Conservation (phyloP, 1,139 yeast species). For the Tardiomyces digboiensis region DNA sequence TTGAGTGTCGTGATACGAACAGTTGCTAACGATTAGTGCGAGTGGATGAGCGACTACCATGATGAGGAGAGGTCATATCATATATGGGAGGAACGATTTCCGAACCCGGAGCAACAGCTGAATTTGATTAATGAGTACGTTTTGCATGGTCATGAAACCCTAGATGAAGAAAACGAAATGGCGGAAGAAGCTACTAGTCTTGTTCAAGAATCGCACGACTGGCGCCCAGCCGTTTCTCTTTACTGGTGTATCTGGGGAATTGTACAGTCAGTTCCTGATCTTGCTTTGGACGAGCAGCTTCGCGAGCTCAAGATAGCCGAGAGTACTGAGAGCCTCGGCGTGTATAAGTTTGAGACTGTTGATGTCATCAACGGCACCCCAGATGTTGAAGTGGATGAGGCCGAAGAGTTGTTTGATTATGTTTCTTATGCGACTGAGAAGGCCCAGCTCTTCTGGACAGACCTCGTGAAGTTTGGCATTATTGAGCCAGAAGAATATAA, state of each 20-base stretch:
- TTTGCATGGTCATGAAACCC: constrained; percentile 28
- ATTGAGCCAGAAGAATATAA: constrained; percentile 20
- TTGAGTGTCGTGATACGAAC: constrained; percentile 16
- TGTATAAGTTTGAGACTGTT: constrained; percentile 15
- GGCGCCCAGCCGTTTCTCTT: constrained; percentile 77
- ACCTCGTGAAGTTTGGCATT: constrained; percentile 54
- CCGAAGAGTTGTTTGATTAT: constrained; percentile 74
- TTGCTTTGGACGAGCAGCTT: constrained; percentile 12
- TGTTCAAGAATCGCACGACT: constrained; percentile 54
- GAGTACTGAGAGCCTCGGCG: constrained; percentile 12
- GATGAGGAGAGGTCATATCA: constrained; percentile 52
- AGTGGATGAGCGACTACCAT: constrained; percentile 96
- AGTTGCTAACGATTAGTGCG: constrained; percentile 32
- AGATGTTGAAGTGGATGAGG: constrained; percentile 25
- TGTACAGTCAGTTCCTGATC: constrained; percentile 42
- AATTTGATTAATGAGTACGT: constrained; percentile 70
- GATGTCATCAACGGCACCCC: constrained; percentile 1
- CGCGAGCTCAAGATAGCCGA: constrained; percentile 10
- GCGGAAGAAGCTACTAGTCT: constrained; percentile 50
- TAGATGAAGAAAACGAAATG: constrained; percentile 27
- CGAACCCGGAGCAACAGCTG: constrained; percentile 55
- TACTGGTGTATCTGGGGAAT: constrained; percentile 94
- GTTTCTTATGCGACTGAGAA: constrained; percentile 69
- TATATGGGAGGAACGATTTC: constrained; percentile 49
- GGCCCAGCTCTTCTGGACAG: constrained; percentile 64